Percentiles rank a stretch among this genome's conserved stretches.
Conservation (phyloP, 2,329 filamentous ascomycete genomes). For the Fusarium sulawesiense region DNA sequence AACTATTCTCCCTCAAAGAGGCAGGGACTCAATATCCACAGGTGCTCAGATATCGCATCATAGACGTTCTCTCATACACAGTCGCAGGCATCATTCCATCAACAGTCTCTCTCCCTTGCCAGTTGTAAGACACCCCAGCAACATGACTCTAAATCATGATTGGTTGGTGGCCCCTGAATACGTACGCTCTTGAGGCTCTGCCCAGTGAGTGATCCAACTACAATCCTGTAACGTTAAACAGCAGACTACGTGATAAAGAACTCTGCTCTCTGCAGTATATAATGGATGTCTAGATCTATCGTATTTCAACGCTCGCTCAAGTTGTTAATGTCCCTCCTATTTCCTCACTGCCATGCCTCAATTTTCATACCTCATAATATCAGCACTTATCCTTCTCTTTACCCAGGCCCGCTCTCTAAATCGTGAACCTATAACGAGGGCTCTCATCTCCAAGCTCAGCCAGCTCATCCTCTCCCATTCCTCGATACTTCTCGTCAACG, state of each 20-base stretch:
- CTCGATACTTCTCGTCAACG: slow-evolving; percentile 54
- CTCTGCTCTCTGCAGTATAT: neutral
- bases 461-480: slow-evolving; percentile 60
- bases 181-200: slow-evolving; percentile 1
- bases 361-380: neutral
- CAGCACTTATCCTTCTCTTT: neutral
- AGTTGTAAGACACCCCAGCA: neutral
- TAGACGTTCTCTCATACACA: neutral
- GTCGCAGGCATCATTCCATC: neutral
- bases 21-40: neutral
- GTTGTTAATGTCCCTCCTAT: neutral
- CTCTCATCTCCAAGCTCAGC: slow-evolving; percentile 65
- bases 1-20: neutral
- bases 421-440: slow-evolving; percentile 61
- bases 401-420: slow-evolving; percentile 32
- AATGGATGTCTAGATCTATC: neutral
- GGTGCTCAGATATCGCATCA: neutral
- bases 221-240: neutral
- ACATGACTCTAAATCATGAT: neutral
- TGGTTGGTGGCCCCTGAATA: neutral
- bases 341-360: neutral
- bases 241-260: neutral
- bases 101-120: neutral
- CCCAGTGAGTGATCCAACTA: neutral
- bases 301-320: neutral